Conservation (phyloP, 1,139 yeast species). For the Nadsonia commutata region DNA sequence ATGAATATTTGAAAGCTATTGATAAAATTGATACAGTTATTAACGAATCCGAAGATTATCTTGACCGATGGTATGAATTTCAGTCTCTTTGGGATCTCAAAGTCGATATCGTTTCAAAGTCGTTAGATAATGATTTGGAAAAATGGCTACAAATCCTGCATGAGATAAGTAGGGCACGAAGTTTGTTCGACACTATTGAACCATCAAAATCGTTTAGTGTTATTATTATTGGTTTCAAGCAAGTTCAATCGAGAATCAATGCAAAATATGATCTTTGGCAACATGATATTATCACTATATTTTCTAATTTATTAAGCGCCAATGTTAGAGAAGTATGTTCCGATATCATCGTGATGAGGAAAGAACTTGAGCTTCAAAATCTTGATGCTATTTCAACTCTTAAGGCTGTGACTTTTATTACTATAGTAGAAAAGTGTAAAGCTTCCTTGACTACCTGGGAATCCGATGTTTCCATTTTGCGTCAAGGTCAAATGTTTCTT, state of each 20-base stretch:
- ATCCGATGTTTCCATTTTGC: conserved; percentile 16
- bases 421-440: conserved; percentile 21
- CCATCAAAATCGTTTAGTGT: conserved; percentile 28
- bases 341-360: conserved; percentile 19
- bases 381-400: conserved; percentile 26
- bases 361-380: conserved; percentile 22
- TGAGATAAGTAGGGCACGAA: conserved; percentile 33
- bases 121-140: conserved; percentile 25
- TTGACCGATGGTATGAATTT: conserved; percentile 38
- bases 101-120: conserved; percentile 21
- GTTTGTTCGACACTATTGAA: conserved; percentile 39
- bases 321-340: conserved; percentile 19
- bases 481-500: conserved; percentile 33
- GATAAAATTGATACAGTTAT: conserved; percentile 15
- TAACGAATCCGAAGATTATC: conserved; percentile 24
- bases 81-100: conserved; percentile 48
- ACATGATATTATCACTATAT: conserved; percentile 30
- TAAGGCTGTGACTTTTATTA: conserved; percentile 25
- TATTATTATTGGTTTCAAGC: conserved; percentile 31
- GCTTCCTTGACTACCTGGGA: conserved; percentile 22
- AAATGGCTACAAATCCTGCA: conserved; percentile 36
- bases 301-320: conserved; percentile 26
- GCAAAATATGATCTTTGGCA: conserved; percentile 49
- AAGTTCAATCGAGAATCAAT: conserved; percentile 40
- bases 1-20: conserved; percentile 12